Conservation (phyloP, 805 yeast species). For the Saccharomyces eubayanus region DNA sequence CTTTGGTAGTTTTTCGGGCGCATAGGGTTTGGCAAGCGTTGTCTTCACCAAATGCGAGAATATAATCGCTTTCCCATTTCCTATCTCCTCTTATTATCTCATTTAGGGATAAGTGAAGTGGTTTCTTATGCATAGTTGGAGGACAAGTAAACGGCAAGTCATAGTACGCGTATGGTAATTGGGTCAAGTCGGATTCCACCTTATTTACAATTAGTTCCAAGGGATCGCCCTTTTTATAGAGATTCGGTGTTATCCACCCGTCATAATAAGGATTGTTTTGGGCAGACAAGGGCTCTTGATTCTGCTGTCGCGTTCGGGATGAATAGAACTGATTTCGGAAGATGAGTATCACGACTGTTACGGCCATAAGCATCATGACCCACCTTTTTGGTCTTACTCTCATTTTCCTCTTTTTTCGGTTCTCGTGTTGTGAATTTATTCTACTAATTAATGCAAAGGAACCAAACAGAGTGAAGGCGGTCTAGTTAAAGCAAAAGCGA, state of each 20-base stretch:
- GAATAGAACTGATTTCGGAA: background rate
- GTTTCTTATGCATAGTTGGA: constrained; percentile 43
- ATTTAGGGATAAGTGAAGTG: constrained; percentile 61
- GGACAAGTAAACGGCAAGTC: constrained; percentile 79
- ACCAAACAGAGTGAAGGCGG: background rate
- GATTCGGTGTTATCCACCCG: constrained; percentile 28
- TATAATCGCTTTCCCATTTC: constrained; percentile 65
- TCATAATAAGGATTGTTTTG: background rate
- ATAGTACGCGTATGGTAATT: constrained; percentile 68
- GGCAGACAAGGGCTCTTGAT: background rate
- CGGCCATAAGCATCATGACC: background rate
- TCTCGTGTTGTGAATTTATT: background rate
- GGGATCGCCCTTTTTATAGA: constrained; percentile 43
- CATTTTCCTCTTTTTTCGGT: background rate
- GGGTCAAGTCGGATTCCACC: constrained; percentile 64
- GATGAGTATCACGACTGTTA: background rate
- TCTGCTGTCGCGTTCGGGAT: background rate
- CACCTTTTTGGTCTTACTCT: background rate
- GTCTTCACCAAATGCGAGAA: constrained; percentile 56
- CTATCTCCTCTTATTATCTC: constrained; percentile 78
- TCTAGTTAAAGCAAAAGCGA: background rate
- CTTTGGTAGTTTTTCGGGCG: constrained; percentile 48
- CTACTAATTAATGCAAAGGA: background rate
- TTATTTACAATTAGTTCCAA: constrained; percentile 70
- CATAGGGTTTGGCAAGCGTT: constrained; percentile 60